Evolutionary conservation across 1,139 yeast genomes (phyloP).

Genomic region (Nakaseomyces bracarensis): DNA sequence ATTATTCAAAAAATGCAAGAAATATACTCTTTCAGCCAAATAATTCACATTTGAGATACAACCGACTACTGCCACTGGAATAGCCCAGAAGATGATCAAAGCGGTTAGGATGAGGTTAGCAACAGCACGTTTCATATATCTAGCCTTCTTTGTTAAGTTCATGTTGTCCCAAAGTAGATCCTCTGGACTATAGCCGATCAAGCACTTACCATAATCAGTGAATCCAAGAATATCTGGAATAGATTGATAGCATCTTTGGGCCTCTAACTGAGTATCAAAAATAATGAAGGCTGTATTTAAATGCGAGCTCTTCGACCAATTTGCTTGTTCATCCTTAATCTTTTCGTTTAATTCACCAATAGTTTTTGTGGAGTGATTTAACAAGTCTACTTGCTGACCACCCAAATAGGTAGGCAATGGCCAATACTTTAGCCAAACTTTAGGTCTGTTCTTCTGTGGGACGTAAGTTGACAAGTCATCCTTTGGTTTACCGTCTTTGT

Average conservation of each 20-base stretch:
- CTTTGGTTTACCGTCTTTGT: slow-evolving; percentile 31
- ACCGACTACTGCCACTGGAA: slow-evolving; percentile 82
- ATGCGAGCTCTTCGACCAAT: slow-evolving; percentile 33
- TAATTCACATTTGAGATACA: slow-evolving; percentile 65
- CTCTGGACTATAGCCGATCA: slow-evolving; percentile 52
- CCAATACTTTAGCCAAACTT: slow-evolving; percentile 20
- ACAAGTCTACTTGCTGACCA: slow-evolving; percentile 51
- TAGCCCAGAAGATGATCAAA: slow-evolving; percentile 67
- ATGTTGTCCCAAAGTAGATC: slow-evolving; percentile 62
- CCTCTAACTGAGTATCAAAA: slow-evolving; percentile 60
- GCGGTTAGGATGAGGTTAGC: slow-evolving; percentile 49
- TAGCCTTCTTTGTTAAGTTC: slow-evolving; percentile 51
- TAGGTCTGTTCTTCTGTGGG: slow-evolving; percentile 57
- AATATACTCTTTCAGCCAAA: slow-evolving; percentile 50
- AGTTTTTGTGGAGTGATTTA: slow-evolving; percentile 48
- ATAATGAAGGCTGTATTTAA: slow-evolving; percentile 59
- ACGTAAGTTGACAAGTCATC: slow-evolving; percentile 51
- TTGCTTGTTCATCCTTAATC: slow-evolving; percentile 44
- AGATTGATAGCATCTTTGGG: slow-evolving; percentile 63
- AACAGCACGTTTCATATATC: slow-evolving; percentile 40
- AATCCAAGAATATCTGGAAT: slow-evolving; percentile 38
- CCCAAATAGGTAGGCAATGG: slow-evolving; percentile 16
- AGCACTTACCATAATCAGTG: slow-evolving; percentile 35
- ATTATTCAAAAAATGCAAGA: slow-evolving; percentile 54
- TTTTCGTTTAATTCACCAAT: slow-evolving; percentile 49